Base-by-base conservation (phyloP, 2,329 filamentous ascomycete species). In the Hymenoscyphus scutula region DNA sequence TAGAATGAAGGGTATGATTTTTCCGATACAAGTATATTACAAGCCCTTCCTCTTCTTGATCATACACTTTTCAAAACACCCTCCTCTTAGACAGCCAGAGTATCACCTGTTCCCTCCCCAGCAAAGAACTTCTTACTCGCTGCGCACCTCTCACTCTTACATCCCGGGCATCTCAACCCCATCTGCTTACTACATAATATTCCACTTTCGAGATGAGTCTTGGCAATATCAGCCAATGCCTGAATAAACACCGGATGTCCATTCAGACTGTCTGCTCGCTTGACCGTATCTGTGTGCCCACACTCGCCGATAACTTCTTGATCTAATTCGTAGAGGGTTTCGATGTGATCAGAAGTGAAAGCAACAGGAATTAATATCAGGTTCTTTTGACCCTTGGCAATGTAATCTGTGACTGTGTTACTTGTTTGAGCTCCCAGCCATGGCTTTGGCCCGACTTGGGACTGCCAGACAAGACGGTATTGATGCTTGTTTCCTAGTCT, bases 341-440 rank as follows among this genome's bases (percentile, higher is more conserved):
- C 95, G 69, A 99, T 99, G 74, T 99, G 95, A 72, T 99, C 95
- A n/a, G 91, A 96, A 0, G 95, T 99, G 75, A 99, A 99, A 5
- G 95, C 95, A 68, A 99, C 96, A 0, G 95, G 95, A 61, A 99
- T 92, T 6, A 99, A 82, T 1, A 97, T 82, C 60, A 99, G 82
- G 73, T 99, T 92, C 61, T 89, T 96, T 73, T 97, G 91, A 0
- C 94, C 95, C 77, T 95, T 92, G 73, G 90, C 86, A 68, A 98
- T 87, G 74, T 97, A 96, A 64, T 92, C 84, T 73, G 93, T 87
- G 11, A 99, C 95, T 0, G 93, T 94, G 68, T 89, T 87, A 64
- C 89, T 88, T 0, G 95, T 99, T 76, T 99, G 95, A 11, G 95
- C 93, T 25, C 95, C 95, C 8, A 99, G 82, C 95, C 95, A 99